A percentile compares a stretch with the other conserved stretches of the same genome.
phyloP scores from a whole-genome alignment of 768 basidiomycete genomes.

The Mycena epipterygia region DNA sequence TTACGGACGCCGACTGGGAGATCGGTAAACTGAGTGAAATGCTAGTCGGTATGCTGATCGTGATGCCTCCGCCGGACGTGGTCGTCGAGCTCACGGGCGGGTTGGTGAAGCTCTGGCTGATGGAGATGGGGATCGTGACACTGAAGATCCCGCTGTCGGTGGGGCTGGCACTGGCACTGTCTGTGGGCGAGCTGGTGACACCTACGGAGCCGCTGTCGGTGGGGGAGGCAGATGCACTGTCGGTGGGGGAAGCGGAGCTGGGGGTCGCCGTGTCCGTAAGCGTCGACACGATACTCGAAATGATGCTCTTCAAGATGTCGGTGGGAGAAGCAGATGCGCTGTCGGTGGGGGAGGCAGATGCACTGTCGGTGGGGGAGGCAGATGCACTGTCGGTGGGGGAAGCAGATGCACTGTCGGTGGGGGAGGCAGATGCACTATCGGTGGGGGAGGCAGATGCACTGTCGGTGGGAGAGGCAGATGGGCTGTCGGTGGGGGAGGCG shows the following conservation, averaged over 20 bases:
- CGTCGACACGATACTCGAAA: not conserved
- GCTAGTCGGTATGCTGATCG: not conserved
- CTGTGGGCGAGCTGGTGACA: not conserved
- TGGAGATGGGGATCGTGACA: not conserved
- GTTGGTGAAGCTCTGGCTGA: not conserved
- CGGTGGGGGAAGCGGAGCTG: not conserved
- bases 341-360: not conserved
- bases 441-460: not conserved
- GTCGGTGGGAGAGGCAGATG: not conserved
- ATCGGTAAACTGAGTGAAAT: not conserved
- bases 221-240: not conserved
- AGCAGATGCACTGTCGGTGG: not conserved
- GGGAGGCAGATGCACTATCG: too few species aligned
- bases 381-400: not conserved
- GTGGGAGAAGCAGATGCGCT: not conserved
- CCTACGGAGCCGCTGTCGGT: not conserved
- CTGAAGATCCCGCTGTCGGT: not conserved
- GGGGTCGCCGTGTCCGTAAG: not conserved
- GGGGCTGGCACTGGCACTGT: not conserved
- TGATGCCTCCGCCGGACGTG: not conserved
- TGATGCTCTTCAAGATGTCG: not conserved
- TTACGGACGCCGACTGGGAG: not conserved
- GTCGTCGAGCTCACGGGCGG: conserved; percentile 19
- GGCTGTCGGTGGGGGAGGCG: not conserved
- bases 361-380: not conserved